These are phyloP conservation scores for Paecilomyces fulvus DNA, from an alignment of 2,329 filamentous ascomycete genomes.

Conservation along the genomic window DNA sequence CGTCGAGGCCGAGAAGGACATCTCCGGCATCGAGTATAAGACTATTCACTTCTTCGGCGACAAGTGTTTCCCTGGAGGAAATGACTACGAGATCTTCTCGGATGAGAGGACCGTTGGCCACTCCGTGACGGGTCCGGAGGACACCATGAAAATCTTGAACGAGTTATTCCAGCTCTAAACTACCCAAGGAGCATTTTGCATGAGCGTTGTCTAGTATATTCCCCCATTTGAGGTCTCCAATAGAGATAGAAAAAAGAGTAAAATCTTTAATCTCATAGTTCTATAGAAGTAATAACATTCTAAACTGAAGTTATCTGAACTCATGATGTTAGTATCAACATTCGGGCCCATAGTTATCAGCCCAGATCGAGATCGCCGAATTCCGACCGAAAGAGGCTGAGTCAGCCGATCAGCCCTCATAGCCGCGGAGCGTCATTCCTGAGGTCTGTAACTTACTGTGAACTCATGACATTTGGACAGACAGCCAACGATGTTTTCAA, in stretches of 20 bases:
- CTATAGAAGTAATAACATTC: not conserved
- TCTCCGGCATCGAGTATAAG: constrained; percentile 58
- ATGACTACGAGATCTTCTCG: constrained; percentile 89
- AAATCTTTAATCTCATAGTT: not conserved
- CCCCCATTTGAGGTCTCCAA: not conserved
- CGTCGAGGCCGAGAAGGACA: constrained; percentile 70
- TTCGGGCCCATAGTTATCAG: not conserved
- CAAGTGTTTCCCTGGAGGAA: constrained; percentile 84
- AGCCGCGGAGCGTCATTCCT: not conserved
- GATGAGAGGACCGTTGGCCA: constrained; percentile 80
- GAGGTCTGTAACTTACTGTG: not conserved
- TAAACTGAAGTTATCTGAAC: not conserved
- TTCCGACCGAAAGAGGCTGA: not conserved
- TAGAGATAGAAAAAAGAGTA: not conserved
- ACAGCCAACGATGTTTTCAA: not conserved
- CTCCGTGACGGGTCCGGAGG: constrained; percentile 68
- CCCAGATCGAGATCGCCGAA: not conserved
- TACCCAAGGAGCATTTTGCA: not conserved
- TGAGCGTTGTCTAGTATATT: not conserved
- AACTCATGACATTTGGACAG: not conserved
- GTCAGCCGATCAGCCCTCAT: not conserved
- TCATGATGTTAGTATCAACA: too few species aligned
- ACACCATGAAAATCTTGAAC: constrained; percentile 72
- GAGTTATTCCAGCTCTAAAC: constrained; percentile 63
- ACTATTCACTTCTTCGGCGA: constrained; percentile 98